These are phyloP conservation scores for Leersia perrieri DNA, from an alignment of 176 grass and related monocot genomes.

Conservation along the genomic window DNA sequence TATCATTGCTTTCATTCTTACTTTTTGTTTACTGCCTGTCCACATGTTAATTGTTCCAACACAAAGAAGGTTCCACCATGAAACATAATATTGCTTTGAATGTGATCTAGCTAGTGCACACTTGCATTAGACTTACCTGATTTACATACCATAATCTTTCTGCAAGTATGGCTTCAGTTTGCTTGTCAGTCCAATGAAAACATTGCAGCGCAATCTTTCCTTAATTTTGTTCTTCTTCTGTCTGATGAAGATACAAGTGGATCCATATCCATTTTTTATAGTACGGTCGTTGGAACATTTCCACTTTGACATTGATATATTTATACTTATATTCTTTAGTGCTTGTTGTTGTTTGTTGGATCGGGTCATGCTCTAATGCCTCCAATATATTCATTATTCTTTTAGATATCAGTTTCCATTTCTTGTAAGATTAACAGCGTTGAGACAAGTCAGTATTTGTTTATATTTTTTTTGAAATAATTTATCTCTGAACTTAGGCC, in stretches of 20 bases:
- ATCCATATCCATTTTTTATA: background rate
- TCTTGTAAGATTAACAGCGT: background rate
- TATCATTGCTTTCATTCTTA: background rate
- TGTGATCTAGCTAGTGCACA: background rate
- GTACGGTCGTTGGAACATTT: background rate
- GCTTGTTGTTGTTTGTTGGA: background rate
- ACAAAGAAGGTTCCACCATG: background rate
- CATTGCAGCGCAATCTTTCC: constrained; percentile 4
- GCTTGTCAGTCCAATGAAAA: background rate
- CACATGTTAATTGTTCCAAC: background rate
- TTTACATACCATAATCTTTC: background rate
- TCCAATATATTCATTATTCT: background rate
- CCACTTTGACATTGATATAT: background rate
- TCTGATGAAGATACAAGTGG: background rate
- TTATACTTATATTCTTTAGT: background rate
- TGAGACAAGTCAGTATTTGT: background rate
- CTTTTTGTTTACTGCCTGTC: background rate
- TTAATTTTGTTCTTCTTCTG: background rate
- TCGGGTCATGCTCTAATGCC: background rate
- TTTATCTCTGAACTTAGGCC: background rate
- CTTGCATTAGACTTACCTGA: background rate
- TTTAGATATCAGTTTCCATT: background rate
- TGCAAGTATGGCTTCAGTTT: background rate
- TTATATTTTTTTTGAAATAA: background rate
- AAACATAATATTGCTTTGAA: background rate